A percentile compares a stretch with the other conserved stretches of the same genome.
Conservation (phyloP, 257 asterid species). For the Thymus mandschuricus region DNA sequence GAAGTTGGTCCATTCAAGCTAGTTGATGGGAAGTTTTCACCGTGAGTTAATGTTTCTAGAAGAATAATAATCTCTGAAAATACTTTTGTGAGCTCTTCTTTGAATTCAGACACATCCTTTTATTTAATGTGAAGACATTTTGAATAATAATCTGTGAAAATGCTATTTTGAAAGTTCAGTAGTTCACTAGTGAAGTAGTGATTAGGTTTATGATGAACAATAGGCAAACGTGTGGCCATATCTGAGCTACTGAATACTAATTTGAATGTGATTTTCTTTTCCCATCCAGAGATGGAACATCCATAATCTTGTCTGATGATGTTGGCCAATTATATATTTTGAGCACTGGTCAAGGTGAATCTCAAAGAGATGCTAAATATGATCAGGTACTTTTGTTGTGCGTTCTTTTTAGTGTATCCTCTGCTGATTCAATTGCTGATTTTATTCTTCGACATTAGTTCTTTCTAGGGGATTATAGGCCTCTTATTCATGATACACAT, state of each 20-base stretch:
- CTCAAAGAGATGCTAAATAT: conserved; percentile 86
- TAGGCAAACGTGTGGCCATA: conserved; percentile 15
- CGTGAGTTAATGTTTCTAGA: conserved; percentile 65
- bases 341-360: conserved; percentile 96
- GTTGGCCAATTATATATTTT: conserved; percentile 89
- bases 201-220: conserved; percentile 13
- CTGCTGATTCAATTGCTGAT: conserved; percentile 27
- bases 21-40: conserved; percentile 96
- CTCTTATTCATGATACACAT: conserved; percentile 86
- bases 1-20: conserved; percentile 84
- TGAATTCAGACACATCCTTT: conserved; percentile 1
- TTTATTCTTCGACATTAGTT: conserved; percentile 61
- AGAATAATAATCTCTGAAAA: conserved; percentile 5
- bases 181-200: background rate
- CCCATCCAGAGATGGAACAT: conserved; percentile 89
- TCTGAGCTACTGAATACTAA: conserved; percentile 28
- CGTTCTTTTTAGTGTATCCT: conserved; percentile 9
- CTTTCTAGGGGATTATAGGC: conserved; percentile 95
- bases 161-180: background rate
- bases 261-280: conserved; percentile 31
- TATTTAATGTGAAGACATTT: background rate
- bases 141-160: conserved; percentile 14
- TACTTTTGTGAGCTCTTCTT: conserved; percentile 25
- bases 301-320: conserved; percentile 93
- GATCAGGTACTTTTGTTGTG: conserved; percentile 68